Evolutionary conservation across 768 basidiomycete genomes (phyloP).

Genomic region (Boletus speciosus): DNA sequence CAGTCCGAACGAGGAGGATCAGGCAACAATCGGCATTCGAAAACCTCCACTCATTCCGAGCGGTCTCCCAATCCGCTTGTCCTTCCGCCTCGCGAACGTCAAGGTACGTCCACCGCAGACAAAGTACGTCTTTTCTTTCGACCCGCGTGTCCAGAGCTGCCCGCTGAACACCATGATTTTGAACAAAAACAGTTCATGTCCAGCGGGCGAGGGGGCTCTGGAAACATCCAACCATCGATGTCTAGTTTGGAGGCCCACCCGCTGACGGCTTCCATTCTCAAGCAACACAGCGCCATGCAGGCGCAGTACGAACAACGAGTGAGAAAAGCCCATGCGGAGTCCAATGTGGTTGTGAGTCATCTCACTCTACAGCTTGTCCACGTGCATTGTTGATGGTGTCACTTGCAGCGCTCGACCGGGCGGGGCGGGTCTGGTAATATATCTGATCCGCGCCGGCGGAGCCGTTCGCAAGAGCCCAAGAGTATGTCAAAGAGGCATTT

Average conservation of each 20-base stretch:
- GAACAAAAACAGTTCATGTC: slow-evolving; percentile 13
- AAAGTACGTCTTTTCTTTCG: background rate
- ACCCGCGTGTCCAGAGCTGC: background rate
- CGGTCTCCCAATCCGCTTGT: background rate
- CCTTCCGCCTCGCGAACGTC: background rate
- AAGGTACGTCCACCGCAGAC: background rate
- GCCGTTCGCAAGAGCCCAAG: slow-evolving; percentile 2
- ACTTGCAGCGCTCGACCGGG: slow-evolving; percentile 22
- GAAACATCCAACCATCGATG: slow-evolving; percentile 18
- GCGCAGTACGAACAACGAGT: slow-evolving; percentile 18
- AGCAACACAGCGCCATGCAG: slow-evolving; percentile 10
- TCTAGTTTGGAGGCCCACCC: slow-evolving; percentile 15
- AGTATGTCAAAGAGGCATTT: background rate
- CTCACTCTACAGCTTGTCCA: background rate
- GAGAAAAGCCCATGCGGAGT: slow-evolving; percentile 13
- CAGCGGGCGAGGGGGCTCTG: slow-evolving; percentile 25
- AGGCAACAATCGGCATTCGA: slow-evolving; percentile 15
- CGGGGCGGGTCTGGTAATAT: slow-evolving; percentile 30
- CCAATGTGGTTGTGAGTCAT: slow-evolving; percentile 15
- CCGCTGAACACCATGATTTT: background rate
- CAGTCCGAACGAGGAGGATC: slow-evolving; percentile 19
- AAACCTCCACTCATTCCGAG: background rate
- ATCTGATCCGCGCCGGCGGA: slow-evolving; percentile 6
- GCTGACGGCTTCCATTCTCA: slow-evolving; percentile 24
- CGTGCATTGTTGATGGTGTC: background rate